Percentiles rank a stretch among this genome's conserved stretches.
These are phyloP conservation scores for Eucalyptus cloeziana DNA, from an alignment of 345 rosid genomes.

Conservation along the genomic window DNA sequence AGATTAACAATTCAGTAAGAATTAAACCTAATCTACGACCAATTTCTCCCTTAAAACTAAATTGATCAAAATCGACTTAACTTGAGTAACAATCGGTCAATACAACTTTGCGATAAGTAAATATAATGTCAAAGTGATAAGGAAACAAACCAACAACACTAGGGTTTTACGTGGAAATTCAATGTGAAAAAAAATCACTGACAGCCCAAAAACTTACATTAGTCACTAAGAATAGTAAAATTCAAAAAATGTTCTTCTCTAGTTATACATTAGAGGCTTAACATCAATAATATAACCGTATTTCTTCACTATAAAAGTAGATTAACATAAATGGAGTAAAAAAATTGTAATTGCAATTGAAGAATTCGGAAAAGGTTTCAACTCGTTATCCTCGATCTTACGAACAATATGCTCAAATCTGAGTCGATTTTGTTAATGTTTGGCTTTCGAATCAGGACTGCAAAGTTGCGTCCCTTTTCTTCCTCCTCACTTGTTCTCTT, in stretches of 20 bases:
- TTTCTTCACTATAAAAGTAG: background rate
- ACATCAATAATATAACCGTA: too few relatives aligned
- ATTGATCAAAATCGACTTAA: background rate
- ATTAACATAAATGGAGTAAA: background rate
- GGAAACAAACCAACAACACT: background rate
- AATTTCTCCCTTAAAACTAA: background rate
- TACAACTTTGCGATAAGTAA: too few relatives aligned
- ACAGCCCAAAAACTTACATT: background rate
- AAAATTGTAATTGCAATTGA: background rate
- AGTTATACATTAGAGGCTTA: background rate
- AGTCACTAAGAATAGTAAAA: too few relatives aligned
- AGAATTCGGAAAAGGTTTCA: background rate
- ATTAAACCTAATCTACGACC: background rate
- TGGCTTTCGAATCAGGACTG: fast-evolving
- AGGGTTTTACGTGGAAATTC: background rate
- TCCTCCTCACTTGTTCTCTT: background rate
- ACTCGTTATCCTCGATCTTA: background rate
- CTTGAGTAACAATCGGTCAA: fast-evolving
- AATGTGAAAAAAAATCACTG: too few relatives aligned
- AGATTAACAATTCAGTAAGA: too few relatives aligned
- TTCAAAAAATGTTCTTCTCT: too few relatives aligned
- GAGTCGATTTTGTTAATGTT: fast-evolving
- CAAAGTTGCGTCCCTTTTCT: background rate
- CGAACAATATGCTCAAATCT: too few relatives aligned
- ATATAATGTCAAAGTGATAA: background rate